Evolutionary conservation across 2,329 filamentous ascomycete genomes (phyloP), one percentile per base, ranked within the genome.

Genomic region (Botryotinia calthae): DNA sequence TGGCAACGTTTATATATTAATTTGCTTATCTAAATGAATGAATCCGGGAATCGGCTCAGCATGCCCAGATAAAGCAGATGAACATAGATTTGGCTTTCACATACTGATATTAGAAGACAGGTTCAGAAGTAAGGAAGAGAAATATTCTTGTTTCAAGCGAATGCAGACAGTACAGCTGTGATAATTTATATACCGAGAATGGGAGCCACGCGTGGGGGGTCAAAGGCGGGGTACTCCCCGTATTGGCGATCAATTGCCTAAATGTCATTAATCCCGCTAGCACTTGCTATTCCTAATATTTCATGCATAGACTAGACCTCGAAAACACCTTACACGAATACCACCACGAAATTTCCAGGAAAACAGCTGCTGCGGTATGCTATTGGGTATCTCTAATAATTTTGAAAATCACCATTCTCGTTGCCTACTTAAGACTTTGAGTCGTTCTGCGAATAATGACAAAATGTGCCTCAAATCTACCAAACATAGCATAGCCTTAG

Each of bases 351-450:
- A 64, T 22, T 18, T 34, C 31, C n/a, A 25, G 25, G 22, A 54
- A 58, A 22, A 28, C 18, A 22, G 31, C 68, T n/a, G 48, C 40
- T 70, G 31, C 5, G 22, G 28, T 40, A 51, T 64, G 42, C 31
- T 70, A 70, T 63, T 64, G 25, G 31, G n/a, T 51, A 64, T 70
- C 58, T 54, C n/a, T 44, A 56, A n/a, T 28, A 28, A n/a, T 54
- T 37, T 28, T 28, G 34, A 67, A 42, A 42, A 22, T 12, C 34
- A 31, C 25, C 34, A 40, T 66, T 66, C 46, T 42, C 25, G 46
- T 67, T 34, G 34, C 16, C 46, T 40, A 40, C 16, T n/a, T 54
- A 40, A 66, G 28, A 37, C 18, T 37, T 37, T 34, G 44, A 51
- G 61, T 42, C 16, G 34, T n/a, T 4, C 22, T 63, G 28, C 46